phyloP scores from a whole-genome alignment of 2,329 filamentous ascomycete genomes.

The Claviceps sp. region DNA sequence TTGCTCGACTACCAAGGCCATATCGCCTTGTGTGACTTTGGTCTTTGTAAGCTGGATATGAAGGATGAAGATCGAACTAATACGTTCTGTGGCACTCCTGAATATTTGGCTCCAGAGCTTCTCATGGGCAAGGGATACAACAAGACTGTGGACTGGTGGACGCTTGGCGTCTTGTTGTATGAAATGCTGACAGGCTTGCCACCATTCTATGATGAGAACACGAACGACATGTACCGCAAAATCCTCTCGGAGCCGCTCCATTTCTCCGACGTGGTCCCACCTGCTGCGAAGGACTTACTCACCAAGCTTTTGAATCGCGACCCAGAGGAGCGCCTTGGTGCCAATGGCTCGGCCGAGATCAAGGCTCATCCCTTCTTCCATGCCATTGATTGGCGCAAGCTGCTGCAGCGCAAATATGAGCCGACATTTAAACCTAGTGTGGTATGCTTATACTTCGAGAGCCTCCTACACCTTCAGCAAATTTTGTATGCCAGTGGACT shows the following conservation, averaged over 20 bases:
- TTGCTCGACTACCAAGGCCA: slow-evolving; percentile 94
- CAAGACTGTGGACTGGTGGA: slow-evolving; percentile 99
- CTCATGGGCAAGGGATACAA: slow-evolving; percentile 91
- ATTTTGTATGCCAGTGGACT: neutral
- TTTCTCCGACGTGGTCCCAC: slow-evolving; percentile 90
- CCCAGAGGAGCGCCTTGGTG: slow-evolving; percentile 77
- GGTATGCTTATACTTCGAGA: slow-evolving; percentile 42
- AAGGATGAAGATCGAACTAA: slow-evolving; percentile 98
- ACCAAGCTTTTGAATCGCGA: slow-evolving; percentile 86
- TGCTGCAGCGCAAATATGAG: slow-evolving; percentile 95
- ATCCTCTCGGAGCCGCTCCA: slow-evolving; percentile 92
- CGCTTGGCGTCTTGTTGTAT: slow-evolving; percentile 86
- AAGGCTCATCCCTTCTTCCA: slow-evolving; percentile 99
- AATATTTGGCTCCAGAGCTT: slow-evolving; percentile 91
- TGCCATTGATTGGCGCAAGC: slow-evolving; percentile 95
- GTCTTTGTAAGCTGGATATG: slow-evolving; percentile 97
- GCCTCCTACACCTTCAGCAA: neutral
- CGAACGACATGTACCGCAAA: slow-evolving; percentile 99
- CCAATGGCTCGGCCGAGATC: slow-evolving; percentile 90
- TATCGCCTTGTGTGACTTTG: slow-evolving; percentile 95
- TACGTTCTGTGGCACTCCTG: slow-evolving; percentile 95
- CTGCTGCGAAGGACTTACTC: slow-evolving; percentile 82
- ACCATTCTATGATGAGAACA: slow-evolving; percentile 98
- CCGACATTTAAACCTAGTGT: slow-evolving; percentile 95
- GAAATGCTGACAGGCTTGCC: slow-evolving; percentile 97